These are phyloP conservation scores for Xylariaceae sp. DNA, from an alignment of 2,329 filamentous ascomycete species.

Conservation along the genomic window DNA sequence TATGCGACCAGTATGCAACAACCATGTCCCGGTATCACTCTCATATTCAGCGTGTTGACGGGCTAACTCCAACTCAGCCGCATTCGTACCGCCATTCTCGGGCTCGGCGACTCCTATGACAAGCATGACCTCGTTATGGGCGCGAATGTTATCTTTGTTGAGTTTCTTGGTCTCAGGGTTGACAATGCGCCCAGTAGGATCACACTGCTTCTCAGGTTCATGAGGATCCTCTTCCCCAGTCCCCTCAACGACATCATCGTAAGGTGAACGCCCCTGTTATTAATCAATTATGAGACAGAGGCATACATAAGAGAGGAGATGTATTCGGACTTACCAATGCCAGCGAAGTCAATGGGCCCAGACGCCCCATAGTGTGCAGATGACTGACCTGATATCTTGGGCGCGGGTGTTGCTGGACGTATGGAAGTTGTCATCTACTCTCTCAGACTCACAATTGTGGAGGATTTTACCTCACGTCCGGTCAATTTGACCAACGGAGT, in stretches of 20 bases:
- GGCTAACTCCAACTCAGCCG: constrained; percentile 33
- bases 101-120: constrained; percentile 60
- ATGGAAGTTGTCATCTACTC: too few species aligned
- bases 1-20: constrained; percentile 31
- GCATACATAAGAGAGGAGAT: not conserved
- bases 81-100: constrained; percentile 40
- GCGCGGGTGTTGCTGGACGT: too few species aligned
- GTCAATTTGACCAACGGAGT: too few species aligned
- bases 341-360: constrained; percentile 53
- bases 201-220: constrained; percentile 45
- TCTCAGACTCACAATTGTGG: too few species aligned
- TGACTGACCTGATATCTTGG: not conserved
- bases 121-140: constrained; percentile 61
- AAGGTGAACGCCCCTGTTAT: constrained; percentile 54
- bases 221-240: constrained; percentile 38
- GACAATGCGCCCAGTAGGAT: constrained; percentile 51
- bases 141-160: constrained; percentile 53
- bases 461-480: too few species aligned
- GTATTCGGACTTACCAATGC: constrained; percentile 42
- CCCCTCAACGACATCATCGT: constrained; percentile 52
- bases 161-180: constrained; percentile 51
- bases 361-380: constrained; percentile 43
- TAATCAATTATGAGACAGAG: not conserved
- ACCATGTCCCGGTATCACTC: constrained; percentile 37
- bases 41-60: constrained; percentile 44